Percentiles rank a stretch among this genome's conserved stretches.
These are phyloP conservation scores for Alectoria sarmentosa DNA, from an alignment of 495 filamentous ascomycete genomes.

Conservation along the genomic window DNA sequence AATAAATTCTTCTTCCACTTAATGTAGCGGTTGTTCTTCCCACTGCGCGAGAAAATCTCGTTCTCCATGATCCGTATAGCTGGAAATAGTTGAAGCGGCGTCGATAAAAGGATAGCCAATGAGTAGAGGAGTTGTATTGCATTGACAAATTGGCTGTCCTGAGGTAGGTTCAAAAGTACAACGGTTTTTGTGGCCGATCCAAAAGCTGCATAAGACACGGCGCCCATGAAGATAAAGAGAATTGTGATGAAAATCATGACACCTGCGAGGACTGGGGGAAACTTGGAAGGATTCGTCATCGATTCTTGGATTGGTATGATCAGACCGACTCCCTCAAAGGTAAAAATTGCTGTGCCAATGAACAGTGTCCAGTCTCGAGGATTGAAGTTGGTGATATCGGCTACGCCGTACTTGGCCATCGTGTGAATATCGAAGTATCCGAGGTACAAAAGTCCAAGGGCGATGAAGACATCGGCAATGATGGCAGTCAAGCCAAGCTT, in stretches of 20 bases:
- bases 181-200: constrained; percentile 93
- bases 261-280: constrained; percentile 73
- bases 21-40: constrained; percentile 91
- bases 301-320: constrained; percentile 98
- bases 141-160: constrained; percentile 94
- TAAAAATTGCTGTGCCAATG: constrained; percentile 98
- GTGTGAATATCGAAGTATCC: constrained; percentile 93
- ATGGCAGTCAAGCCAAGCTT: constrained; percentile 88
- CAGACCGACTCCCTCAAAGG: constrained; percentile 95
- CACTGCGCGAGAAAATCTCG: constrained; percentile 69
- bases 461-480: constrained; percentile 88
- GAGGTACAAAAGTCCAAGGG: constrained; percentile 84
- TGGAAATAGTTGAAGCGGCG: constrained; percentile 92
- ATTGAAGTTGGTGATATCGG: constrained; percentile 86
- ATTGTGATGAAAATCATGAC: constrained; percentile 93
- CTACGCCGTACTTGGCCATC: constrained; percentile 62
- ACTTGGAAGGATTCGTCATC: constrained; percentile 83
- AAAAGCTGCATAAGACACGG: constrained; percentile 91
- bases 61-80: constrained; percentile 74
- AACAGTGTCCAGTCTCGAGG: constrained; percentile 85
- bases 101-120: constrained; percentile 85
- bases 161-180: constrained; percentile 89
- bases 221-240: constrained; percentile 86
- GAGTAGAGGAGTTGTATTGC: constrained; percentile 93
- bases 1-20: constrained; percentile 99